Percentiles rank a stretch among this genome's conserved stretches.
phyloP scores from a whole-genome alignment of 129 eudicot species.

The Chrysanthemum seticuspe region DNA sequence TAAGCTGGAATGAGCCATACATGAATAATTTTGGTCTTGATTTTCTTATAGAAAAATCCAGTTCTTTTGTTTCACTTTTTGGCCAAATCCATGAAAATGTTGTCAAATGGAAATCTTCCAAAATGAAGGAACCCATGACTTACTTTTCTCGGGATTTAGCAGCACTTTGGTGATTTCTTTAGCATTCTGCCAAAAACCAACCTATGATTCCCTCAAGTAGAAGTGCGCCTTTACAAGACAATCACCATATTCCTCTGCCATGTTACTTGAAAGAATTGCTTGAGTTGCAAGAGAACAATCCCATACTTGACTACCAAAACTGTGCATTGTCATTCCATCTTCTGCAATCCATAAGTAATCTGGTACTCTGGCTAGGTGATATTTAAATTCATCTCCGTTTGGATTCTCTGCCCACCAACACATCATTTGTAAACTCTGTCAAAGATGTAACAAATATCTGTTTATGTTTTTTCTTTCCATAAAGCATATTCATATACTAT shows the following conservation, averaged over 20 bases:
- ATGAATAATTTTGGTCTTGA: too few relatives aligned
- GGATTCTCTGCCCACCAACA: slow-evolving; percentile 81
- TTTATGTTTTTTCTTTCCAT: not conserved
- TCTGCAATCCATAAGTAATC: slow-evolving; percentile 80
- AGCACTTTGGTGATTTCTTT: too few relatives aligned
- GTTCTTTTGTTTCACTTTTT: too few relatives aligned
- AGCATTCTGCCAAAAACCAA: slow-evolving; percentile 16
- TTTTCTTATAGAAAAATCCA: too few relatives aligned
- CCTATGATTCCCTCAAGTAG: slow-evolving; percentile 60
- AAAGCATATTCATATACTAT: not conserved
- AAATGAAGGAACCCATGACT: too few relatives aligned
- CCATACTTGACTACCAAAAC: slow-evolving; percentile 83
- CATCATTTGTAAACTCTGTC: slow-evolving; percentile 80
- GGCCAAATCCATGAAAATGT: too few relatives aligned
- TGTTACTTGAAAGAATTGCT: slow-evolving; percentile 58
- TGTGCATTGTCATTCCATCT: slow-evolving; percentile 87
- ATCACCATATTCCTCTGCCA: slow-evolving; percentile 68
- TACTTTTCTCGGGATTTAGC: too few relatives aligned
- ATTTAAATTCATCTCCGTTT: slow-evolving; percentile 60
- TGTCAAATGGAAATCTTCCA: too few relatives aligned
- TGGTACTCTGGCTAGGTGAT: slow-evolving; percentile 67
- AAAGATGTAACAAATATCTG: not conserved
- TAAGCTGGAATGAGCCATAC: too few relatives aligned
- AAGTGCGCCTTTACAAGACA: slow-evolving; percentile 47
- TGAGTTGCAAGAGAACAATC: slow-evolving; percentile 62